Conservation (phyloP, 257 asterid species). For the Solanum megistacrolobum region DNA sequence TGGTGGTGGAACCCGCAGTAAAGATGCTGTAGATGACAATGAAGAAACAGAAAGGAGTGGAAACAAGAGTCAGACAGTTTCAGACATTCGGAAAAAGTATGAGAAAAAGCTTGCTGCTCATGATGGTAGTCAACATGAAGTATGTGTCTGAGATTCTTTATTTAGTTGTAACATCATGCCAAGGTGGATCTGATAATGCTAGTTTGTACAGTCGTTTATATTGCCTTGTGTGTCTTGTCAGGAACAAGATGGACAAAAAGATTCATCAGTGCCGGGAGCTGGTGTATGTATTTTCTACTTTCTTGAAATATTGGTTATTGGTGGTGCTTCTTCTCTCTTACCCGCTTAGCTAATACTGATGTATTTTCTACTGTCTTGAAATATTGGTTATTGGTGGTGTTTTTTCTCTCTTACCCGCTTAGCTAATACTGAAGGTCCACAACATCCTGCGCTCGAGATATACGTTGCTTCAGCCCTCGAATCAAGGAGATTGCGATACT, state of each 20-base stretch:
- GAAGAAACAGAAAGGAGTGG: constrained; percentile 58
- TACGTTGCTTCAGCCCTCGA: background rate
- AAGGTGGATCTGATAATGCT: background rate
- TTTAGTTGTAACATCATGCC: constrained; percentile 5
- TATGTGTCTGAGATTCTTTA: constrained; percentile 18
- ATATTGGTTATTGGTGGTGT: constrained; percentile 1
- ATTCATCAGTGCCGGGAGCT: constrained; percentile 82
- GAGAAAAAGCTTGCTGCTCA: constrained; percentile 89
- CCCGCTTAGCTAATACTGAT: background rate
- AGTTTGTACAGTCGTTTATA: constrained; percentile 2
- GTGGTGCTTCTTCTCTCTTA: background rate
- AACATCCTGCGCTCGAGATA: background rate
- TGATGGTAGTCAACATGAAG: constrained; percentile 71
- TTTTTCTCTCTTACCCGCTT: background rate
- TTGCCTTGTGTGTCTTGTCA: constrained; percentile 15
- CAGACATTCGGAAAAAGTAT: constrained; percentile 90
- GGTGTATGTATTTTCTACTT: constrained; percentile 45
- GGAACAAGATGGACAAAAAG: constrained; percentile 67
- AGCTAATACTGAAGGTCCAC: background rate
- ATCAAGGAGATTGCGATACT: background rate
- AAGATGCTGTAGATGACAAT: constrained; percentile 46
- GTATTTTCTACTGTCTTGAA: background rate
- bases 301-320: background rate
- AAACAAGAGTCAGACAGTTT: constrained; percentile 48
- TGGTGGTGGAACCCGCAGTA: constrained; percentile 71